These are phyloP conservation scores for Erodium chrysanthum DNA, from an alignment of 441 rosid species.

Conservation along the genomic window DNA sequence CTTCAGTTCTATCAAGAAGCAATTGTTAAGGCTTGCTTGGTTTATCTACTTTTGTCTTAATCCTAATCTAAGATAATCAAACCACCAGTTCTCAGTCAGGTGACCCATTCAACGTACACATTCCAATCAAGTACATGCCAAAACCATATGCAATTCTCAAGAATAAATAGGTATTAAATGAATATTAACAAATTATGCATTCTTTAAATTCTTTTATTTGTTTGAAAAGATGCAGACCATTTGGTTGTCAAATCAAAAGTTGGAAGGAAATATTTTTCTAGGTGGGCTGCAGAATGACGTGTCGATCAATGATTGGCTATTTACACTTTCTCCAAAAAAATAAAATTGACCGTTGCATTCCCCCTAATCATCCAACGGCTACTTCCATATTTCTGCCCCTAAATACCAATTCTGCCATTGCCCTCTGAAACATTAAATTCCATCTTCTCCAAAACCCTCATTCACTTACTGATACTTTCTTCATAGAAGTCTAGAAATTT, in stretches of 20 bases:
- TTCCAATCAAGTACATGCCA: too few relatives aligned
- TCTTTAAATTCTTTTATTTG: neutral
- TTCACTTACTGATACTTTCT: slow-evolving; percentile 6
- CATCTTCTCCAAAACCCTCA: slow-evolving; percentile 17
- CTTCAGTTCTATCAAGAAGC: too few relatives aligned
- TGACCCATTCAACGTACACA: too few relatives aligned
- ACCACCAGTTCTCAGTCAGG: too few relatives aligned
- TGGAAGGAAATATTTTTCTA: neutral
- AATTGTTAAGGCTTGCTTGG: too few relatives aligned
- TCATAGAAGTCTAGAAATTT: neutral
- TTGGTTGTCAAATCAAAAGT: neutral
- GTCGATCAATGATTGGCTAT: neutral
- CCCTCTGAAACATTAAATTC: slow-evolving; percentile 9
- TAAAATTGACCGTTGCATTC: slow-evolving; percentile 34
- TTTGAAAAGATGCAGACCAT: neutral
- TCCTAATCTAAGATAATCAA: too few relatives aligned
- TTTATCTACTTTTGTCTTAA: too few relatives aligned
- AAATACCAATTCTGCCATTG: neutral
- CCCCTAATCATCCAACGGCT: slow-evolving; percentile 11
- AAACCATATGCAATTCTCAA: too few relatives aligned
- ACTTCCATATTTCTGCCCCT: neutral
- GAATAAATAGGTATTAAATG: too few relatives aligned
- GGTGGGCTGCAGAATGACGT: neutral
- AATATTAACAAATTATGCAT: neutral
- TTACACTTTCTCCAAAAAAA: neutral